Evolutionary conservation across 176 grass and related monocot genomes (phyloP).

Genomic region (Aegilops speltoides): DNA sequence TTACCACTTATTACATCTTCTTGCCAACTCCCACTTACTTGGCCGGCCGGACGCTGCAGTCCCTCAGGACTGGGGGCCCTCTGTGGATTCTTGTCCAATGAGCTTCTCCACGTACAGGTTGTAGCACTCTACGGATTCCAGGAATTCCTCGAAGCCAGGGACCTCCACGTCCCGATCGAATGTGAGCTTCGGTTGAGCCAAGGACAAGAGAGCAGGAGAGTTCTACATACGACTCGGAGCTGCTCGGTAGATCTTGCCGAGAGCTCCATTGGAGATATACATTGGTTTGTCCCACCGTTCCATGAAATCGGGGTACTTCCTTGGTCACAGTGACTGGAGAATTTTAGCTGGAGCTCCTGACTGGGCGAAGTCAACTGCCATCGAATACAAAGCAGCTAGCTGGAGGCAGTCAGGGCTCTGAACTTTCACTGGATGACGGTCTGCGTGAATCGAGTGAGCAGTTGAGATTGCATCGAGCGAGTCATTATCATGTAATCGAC

Average conservation of each 20-base stretch:
- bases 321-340: constrained; percentile 53
- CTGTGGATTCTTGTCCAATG: too few relatives aligned
- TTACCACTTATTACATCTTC: not conserved
- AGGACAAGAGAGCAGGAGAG: constrained; percentile 11
- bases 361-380: constrained; percentile 90
- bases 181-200: not conserved
- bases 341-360: constrained; percentile 80
- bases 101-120: constrained; percentile 56
- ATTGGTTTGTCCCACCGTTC: constrained; percentile 68
- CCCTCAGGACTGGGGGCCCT: too few relatives aligned
- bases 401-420: constrained; percentile 65
- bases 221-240: constrained; percentile 27
- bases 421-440: constrained; percentile 67
- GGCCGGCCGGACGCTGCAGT: too few relatives aligned
- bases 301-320: constrained; percentile 85
- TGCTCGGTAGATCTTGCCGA: constrained; percentile 69
- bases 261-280: constrained; percentile 55
- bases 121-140: constrained; percentile 56
- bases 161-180: constrained; percentile 68
- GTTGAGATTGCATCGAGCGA: constrained; percentile 70
- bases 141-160: constrained; percentile 51
- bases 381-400: constrained; percentile 76
- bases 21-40: not conserved
- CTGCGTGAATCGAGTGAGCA: constrained; percentile 70
- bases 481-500: constrained; percentile 86